A percentile compares a stretch with the other conserved stretches of the same genome.
phyloP scores from a whole-genome alignment of 495 filamentous ascomycete genomes.

The Cercophora samala region DNA sequence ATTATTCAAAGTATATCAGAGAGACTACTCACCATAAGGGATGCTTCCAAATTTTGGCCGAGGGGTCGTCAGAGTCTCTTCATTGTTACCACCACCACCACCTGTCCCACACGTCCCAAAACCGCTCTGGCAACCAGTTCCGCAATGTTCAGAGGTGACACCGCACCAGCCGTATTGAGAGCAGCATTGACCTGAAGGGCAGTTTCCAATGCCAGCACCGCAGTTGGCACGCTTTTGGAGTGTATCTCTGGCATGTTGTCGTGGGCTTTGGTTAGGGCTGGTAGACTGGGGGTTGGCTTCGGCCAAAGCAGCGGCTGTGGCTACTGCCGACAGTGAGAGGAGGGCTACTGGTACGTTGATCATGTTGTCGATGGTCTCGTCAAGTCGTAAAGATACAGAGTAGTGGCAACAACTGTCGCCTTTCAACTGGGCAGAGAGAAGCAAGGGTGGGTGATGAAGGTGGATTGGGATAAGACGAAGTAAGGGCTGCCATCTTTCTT shows the following conservation, averaged over 20 bases:
- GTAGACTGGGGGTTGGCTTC: background rate
- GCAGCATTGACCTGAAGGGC: conserved; percentile 28
- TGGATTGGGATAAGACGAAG: background rate
- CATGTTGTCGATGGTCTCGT: background rate
- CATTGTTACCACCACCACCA: conserved; percentile 15
- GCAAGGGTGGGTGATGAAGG: background rate
- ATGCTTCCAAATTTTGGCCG: conserved; percentile 19
- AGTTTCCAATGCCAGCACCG: conserved; percentile 19
- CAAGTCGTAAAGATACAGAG: background rate
- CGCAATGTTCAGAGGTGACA: conserved; percentile 42
- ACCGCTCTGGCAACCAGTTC: conserved; percentile 45
- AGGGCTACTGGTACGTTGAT: background rate
- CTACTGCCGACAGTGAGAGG: background rate
- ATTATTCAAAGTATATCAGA: background rate
- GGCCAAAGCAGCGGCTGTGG: background rate
- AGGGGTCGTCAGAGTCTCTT: conserved; percentile 15
- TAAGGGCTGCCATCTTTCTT: background rate
- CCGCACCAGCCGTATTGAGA: conserved; percentile 45
- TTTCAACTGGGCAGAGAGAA: background rate
- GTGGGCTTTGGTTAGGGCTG: background rate
- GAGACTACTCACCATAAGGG: conserved; percentile 16
- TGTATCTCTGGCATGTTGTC: background rate
- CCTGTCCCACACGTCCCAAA: conserved; percentile 25
- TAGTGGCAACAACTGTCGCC: background rate
- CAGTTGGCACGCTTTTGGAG: conserved; percentile 22